A percentile compares a stretch with the other conserved stretches of the same genome.
These are phyloP conservation scores for Cenchrus purpureus DNA, from an alignment of 176 grass and related monocot genomes.

Conservation along the genomic window DNA sequence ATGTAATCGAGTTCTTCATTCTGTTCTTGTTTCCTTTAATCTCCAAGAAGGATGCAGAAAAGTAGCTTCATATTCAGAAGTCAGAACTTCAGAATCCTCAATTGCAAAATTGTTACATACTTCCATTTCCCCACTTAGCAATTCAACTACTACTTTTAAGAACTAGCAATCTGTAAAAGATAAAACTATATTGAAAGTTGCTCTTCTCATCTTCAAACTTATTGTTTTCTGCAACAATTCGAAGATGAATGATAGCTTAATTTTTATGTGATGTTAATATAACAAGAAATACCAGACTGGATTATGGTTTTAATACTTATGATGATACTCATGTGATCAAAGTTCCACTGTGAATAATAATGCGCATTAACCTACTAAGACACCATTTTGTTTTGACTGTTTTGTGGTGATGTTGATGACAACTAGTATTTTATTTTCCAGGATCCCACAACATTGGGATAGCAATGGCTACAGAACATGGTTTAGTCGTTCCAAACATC, in stretches of 20 bases:
- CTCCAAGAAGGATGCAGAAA: neutral
- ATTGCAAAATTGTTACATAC: neutral
- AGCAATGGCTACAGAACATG: slow-evolving; percentile 88
- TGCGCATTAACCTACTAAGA: neutral
- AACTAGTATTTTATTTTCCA: slow-evolving; percentile 37
- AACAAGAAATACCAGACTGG: neutral
- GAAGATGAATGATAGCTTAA: neutral
- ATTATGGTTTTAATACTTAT: neutral
- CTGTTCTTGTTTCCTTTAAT: neutral
- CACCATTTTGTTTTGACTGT: neutral
- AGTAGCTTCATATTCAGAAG: too few relatives aligned
- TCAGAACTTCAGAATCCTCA: neutral
- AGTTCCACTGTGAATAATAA: neutral
- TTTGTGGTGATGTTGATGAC: slow-evolving; percentile 34
- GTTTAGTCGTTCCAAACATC: slow-evolving; percentile 92
- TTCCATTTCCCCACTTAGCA: neutral
- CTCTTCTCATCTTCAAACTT: slow-evolving; percentile 4
- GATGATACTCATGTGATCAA: neutral
- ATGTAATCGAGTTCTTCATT: slow-evolving; percentile 11
- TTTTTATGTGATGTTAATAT: neutral
- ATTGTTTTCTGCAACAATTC: neutral
- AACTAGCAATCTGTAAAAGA: neutral
- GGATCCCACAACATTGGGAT: slow-evolving; percentile 95
- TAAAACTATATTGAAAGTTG: neutral
- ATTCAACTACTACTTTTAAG: slow-evolving; percentile 12